A percentile compares a stretch with the other conserved stretches of the same genome.
Evolutionary conservation across 140 eudicot species (phyloP).

Genomic region (Oenanthe javanica): DNA sequence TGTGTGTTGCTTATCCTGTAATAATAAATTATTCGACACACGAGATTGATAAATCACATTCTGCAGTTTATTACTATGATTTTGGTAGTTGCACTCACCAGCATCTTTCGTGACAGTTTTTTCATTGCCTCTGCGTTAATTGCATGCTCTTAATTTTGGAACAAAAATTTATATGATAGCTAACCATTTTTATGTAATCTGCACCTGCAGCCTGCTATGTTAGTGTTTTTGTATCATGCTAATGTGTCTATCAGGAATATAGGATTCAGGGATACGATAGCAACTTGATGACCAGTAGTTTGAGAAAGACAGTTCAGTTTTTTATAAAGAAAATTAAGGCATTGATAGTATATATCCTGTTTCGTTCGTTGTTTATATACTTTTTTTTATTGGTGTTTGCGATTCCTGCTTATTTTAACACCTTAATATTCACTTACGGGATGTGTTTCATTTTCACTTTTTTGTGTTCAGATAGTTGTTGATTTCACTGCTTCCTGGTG

Average conservation of each 20-base stretch:
- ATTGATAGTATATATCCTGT: background rate
- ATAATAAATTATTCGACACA: background rate
- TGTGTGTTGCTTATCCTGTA: background rate
- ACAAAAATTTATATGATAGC: no score
- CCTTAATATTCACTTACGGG: background rate
- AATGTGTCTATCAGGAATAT: no score
- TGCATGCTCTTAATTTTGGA: no score
- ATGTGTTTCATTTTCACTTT: background rate
- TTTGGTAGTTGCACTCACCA: background rate
- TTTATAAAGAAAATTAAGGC: background rate
- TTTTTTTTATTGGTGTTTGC: background rate
- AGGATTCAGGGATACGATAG: no score
- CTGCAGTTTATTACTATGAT: background rate
- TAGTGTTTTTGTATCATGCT: background rate
- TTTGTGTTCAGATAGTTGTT: slow-evolving; percentile 53
- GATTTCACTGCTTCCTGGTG: slow-evolving; percentile 94
- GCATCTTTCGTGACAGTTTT: background rate
- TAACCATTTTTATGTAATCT: background rate
- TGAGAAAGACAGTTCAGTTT: no score
- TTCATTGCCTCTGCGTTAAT: background rate
- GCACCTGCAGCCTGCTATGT: background rate
- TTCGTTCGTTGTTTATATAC: background rate
- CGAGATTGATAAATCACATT: background rate
- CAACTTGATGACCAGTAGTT: no score
- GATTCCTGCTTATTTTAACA: background rate